Percentiles rank a stretch among this genome's conserved stretches.
These are phyloP conservation scores for Fusarium staphyleae DNA, from an alignment of 2,329 filamentous ascomycete species.

Conservation along the genomic window DNA sequence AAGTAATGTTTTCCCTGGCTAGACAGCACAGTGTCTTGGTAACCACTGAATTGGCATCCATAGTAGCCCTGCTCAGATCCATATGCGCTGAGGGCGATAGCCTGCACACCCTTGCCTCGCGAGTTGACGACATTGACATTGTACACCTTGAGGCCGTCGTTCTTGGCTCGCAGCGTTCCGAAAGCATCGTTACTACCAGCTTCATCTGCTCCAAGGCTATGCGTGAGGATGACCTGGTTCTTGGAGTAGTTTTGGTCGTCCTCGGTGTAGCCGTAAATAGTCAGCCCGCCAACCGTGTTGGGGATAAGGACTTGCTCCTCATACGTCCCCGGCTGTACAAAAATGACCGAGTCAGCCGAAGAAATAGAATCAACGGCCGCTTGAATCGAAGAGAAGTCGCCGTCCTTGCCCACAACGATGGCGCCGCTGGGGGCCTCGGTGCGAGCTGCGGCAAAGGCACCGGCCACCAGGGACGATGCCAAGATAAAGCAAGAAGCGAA, in stretches of 20 bases:
- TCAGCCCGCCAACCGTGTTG: constrained; percentile 56
- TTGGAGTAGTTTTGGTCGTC: constrained; percentile 58
- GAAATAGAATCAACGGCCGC: constrained; percentile 60
- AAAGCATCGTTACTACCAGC: constrained; percentile 60
- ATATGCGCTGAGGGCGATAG: constrained; percentile 50
- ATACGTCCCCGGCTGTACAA: constrained; percentile 36
- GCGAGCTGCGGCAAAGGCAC: constrained; percentile 35
- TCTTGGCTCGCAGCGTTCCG: constrained; percentile 52
- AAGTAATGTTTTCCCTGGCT: constrained; percentile 57
- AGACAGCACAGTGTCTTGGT: constrained; percentile 58
- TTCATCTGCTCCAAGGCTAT: constrained; percentile 46
- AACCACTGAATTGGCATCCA: constrained; percentile 54
- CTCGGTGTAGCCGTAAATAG: constrained; percentile 65
- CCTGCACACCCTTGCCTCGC: constrained; percentile 54
- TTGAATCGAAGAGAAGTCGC: constrained; percentile 52
- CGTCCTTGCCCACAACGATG: constrained; percentile 46
- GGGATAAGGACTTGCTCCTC: constrained; percentile 64
- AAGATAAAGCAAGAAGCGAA: constrained; percentile 6
- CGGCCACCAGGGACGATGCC: constrained; percentile 16
- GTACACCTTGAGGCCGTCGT: constrained; percentile 63
- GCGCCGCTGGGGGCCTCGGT: constrained; percentile 44
- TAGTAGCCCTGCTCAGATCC: constrained; percentile 53
- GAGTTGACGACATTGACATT: constrained; percentile 62
- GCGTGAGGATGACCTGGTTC: constrained; percentile 64
- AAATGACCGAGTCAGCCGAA: constrained; percentile 28